Evolutionary conservation across 2,329 filamentous ascomycete genomes (phyloP).

Genomic region (Penicillium hesseltinei): DNA sequence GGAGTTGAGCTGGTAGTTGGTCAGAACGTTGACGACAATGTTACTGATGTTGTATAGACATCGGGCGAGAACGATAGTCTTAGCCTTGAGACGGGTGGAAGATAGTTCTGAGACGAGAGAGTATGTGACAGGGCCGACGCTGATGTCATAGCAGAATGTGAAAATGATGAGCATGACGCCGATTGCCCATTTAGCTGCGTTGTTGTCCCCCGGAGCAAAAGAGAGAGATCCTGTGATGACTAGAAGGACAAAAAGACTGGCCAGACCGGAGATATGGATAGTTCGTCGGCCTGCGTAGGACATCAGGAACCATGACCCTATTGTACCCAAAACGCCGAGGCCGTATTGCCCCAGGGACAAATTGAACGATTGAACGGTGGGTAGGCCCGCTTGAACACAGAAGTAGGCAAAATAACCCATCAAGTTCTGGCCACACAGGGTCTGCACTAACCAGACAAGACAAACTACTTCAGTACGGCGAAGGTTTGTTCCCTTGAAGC

Average conservation of each 20-base stretch:
- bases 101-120: conserved; percentile 53
- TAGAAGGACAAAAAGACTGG: conserved; percentile 27
- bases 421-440: conserved; percentile 59
- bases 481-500: conserved; percentile 74
- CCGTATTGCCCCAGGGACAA: conserved; percentile 39
- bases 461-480: conserved; percentile 70
- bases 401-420: conserved; percentile 62
- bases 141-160: conserved; percentile 52
- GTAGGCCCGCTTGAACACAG: conserved; percentile 44
- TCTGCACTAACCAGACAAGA: conserved; percentile 61
- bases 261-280: conserved; percentile 36
- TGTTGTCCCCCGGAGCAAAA: conserved; percentile 26
- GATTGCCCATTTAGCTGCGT: conserved; percentile 36
- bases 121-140: conserved; percentile 55
- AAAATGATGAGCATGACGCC: conserved; percentile 50
- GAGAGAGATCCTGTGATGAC: conserved; percentile 30
- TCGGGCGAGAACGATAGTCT: conserved; percentile 55
- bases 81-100: conserved; percentile 52
- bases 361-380: conserved; percentile 13
- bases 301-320: conserved; percentile 52
- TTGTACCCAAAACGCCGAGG: conserved; percentile 55
- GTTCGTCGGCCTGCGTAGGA: conserved; percentile 39
- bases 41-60: conserved; percentile 50
- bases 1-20: conserved; percentile 33
- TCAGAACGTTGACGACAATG: conserved; percentile 44